phyloP scores from a whole-genome alignment of 805 yeast species.

The Ogataea thermomethanolica region DNA sequence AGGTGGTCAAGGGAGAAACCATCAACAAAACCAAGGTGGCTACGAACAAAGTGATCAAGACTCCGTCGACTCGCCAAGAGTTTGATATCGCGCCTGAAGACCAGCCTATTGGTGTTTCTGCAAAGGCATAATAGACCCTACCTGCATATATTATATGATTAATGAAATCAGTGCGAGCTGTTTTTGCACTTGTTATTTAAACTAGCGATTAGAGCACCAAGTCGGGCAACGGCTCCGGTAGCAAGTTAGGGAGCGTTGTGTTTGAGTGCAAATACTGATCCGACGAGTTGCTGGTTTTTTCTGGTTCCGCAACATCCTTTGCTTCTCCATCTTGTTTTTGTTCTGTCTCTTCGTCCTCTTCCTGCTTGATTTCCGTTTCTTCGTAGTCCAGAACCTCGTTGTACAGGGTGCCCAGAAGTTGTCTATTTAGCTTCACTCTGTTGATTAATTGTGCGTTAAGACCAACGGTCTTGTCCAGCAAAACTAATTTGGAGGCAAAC shows the following conservation, averaged over 20 bases:
- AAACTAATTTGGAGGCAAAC: conserved; percentile 23
- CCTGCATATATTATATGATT: conserved; percentile 15
- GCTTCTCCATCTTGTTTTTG: background rate
- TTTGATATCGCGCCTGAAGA: conserved; percentile 36
- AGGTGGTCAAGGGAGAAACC: conserved; percentile 75
- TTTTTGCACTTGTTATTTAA: background rate
- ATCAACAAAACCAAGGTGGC: conserved; percentile 64
- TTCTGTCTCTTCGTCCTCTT: conserved; percentile 2
- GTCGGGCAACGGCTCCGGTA: conserved; percentile 10
- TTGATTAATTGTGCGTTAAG: conserved; percentile 12
- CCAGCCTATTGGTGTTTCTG: conserved; percentile 26
- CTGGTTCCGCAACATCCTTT: background rate
- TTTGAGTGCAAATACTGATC: conserved; percentile 7
- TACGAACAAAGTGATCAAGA: conserved; percentile 71
- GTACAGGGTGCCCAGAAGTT: conserved; percentile 23
- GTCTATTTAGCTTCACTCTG: conserved; percentile 26
- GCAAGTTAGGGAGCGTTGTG: conserved; percentile 6
- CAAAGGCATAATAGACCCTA: conserved; percentile 21
- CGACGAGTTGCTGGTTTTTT: background rate
- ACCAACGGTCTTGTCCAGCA: conserved; percentile 17
- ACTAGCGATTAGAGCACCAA: conserved; percentile 3
- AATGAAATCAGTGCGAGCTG: conserved; percentile 5
- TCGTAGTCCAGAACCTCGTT: conserved; percentile 12
- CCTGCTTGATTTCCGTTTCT: conserved; percentile 5
- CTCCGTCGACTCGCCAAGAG: conserved; percentile 31